Percentiles rank a stretch among this genome's conserved stretches.
These are phyloP conservation scores for Basipetospora chlamydospora DNA, from an alignment of 2,329 filamentous ascomycete genomes.

Conservation along the genomic window DNA sequence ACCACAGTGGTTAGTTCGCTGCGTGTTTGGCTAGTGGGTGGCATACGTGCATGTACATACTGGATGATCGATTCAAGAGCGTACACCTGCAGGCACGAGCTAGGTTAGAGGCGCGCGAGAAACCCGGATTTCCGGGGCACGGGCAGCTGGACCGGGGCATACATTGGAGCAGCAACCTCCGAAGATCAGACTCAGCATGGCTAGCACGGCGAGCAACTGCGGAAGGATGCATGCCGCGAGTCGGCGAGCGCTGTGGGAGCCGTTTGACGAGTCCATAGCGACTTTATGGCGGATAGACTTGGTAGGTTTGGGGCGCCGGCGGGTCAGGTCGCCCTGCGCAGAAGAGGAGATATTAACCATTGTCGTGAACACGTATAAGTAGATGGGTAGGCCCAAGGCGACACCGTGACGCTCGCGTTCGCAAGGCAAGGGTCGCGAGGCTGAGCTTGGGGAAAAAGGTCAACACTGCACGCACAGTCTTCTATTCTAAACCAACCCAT, in stretches of 20 bases:
- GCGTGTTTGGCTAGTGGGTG: too few species aligned
- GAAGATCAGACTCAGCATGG: constrained; percentile 77
- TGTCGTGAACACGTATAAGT: too few species aligned
- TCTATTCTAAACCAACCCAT: too few species aligned
- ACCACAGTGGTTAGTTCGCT: constrained; percentile 1
- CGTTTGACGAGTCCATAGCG: background rate
- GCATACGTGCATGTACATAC: constrained; percentile 33
- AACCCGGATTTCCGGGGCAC: background rate
- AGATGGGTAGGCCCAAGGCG: too few species aligned
- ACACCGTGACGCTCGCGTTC: too few species aligned
- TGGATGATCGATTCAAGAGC: constrained; percentile 90
- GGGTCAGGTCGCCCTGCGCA: too few species aligned
- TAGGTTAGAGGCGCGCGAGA: constrained; percentile 7
- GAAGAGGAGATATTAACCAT: too few species aligned
- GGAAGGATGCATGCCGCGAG: background rate
- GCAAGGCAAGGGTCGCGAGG: too few species aligned
- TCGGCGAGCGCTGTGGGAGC: background rate
- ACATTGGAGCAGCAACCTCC: constrained; percentile 93
- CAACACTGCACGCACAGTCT: too few species aligned
- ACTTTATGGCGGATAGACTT: too few species aligned
- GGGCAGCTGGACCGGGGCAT: constrained; percentile 16
- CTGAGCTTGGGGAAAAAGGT: too few species aligned
- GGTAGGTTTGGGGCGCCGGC: too few species aligned
- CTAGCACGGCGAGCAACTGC: constrained; percentile 36
- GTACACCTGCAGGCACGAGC: constrained; percentile 53